Evolutionary conservation across 2,329 filamentous ascomycete species (phyloP).

Genomic region (Phaeophleospora eucalypticola): DNA sequence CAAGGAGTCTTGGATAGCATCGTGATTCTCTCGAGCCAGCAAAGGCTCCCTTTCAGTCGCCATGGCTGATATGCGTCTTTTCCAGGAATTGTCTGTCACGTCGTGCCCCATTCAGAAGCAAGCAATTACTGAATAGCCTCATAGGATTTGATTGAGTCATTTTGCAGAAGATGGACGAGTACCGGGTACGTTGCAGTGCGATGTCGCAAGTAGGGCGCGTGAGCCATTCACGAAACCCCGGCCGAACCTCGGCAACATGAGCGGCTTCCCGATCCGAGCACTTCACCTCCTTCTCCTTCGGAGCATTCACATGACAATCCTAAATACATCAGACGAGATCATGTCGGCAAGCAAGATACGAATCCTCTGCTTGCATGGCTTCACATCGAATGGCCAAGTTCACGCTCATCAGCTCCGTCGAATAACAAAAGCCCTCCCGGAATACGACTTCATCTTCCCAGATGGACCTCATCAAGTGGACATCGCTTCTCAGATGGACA

Average conservation of each 20-base stretch:
- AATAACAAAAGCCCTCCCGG: conserved; percentile 14
- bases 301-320: not conserved
- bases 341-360: conserved; percentile 9
- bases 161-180: not conserved
- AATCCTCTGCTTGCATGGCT: conserved; percentile 22
- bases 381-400: conserved; percentile 20
- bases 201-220: not conserved
- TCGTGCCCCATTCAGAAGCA: not conserved
- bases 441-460: conserved; percentile 22
- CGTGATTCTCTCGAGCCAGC: not conserved
- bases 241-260: not conserved
- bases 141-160: not conserved
- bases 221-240: not conserved
- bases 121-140: not conserved
- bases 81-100: not conserved
- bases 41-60: conserved; percentile 1
- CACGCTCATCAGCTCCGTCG: conserved; percentile 20
- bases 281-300: not conserved
- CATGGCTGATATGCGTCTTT: not conserved
- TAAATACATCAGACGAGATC: not conserved
- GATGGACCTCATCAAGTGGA: conserved; percentile 19
- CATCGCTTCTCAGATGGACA: conserved; percentile 12
- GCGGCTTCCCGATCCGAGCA: too few relatives aligned
- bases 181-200: not conserved
- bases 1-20: not conserved